Conservation (phyloP, 2,329 filamentous ascomycete species). For the Phyllosticta citriasiana region DNA sequence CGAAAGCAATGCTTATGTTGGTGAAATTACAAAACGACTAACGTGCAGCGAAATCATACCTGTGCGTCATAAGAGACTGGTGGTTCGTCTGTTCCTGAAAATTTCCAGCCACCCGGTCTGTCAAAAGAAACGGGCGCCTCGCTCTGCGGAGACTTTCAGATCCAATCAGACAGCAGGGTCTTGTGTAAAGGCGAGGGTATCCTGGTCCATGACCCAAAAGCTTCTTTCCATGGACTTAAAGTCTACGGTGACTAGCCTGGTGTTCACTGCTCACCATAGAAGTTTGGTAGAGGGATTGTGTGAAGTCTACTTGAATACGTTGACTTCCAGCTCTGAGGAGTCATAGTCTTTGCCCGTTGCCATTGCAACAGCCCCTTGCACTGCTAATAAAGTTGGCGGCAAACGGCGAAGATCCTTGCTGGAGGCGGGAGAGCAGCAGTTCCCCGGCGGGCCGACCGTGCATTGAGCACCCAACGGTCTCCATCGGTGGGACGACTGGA, state of each 20-base stretch:
- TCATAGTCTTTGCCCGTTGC: neutral
- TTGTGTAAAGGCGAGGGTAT: neutral
- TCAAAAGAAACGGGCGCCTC: neutral
- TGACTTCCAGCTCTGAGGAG: neutral
- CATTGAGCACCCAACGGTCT: neutral
- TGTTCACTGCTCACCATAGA: neutral
- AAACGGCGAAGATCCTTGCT: neutral
- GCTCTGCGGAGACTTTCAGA: neutral
- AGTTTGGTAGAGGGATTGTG: neutral
- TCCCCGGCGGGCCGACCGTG: neutral
- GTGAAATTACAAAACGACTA: neutral
- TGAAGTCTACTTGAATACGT: neutral
- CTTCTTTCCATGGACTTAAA: neutral
- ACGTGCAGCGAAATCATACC: neutral
- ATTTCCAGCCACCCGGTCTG: neutral
- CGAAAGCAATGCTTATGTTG: neutral
- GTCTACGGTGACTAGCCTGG: neutral
- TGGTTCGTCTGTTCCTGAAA: neutral
- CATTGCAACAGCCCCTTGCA: neutral
- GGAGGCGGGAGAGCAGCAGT: neutral
- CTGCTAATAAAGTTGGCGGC: neutral
- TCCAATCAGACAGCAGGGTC: neutral
- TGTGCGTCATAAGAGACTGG: neutral
- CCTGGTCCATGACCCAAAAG: neutral
- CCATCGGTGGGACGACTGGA: neutral